Base-by-base conservation (phyloP, 2,329 filamentous ascomycete genomes). In the Exophiala sp. region DNA sequence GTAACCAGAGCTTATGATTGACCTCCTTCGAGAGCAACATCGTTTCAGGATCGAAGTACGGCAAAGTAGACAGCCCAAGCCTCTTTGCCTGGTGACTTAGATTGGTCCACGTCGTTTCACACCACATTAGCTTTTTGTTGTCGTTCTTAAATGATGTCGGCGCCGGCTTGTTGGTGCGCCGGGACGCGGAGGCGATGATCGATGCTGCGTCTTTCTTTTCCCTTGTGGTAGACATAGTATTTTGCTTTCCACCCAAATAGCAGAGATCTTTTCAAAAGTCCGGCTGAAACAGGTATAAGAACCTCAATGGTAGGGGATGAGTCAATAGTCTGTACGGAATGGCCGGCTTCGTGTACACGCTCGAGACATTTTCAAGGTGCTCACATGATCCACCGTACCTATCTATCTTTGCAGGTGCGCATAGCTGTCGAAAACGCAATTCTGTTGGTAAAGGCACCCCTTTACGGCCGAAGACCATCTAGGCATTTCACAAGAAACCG, bases 21-120 rank as follows among this genome's bases (percentile, higher is more conserved):
- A 60, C 49, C 24, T 59, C 57, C 49, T 60, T 62, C n/a, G 48
- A 52, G 35, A 64, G 48, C 14, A 64, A 39, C 62, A 62, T 64
- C 6, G 62, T 64, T n/a, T 60, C 57, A 3, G 52, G 50, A 24
- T 64, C 62, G 48, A 64, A 64, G 47, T 62, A 64, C 14, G 58
- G 58, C 45, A 59, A 18, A 11, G 52, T 52, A 12, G 59, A 45
- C 47, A 62, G 47, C 9, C 49, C 50, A 4, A 55, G 52, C 2
- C 50, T 53, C 38, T 54, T 56, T 34, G 62, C 62, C 49, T 64
- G 62, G 32, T 55, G 46, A 46, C 57, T 62, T 14, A 64, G 49
- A n/a, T 58, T 61, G 39, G 59, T 57, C 62, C 62, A 64, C 47
- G 58, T 57, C 35, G 59, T 62, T 41, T 63, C 57, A 42, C 59